Conservation (phyloP, 1,284 basidiomycete genomes). For the Pseudozyma pruni region DNA sequence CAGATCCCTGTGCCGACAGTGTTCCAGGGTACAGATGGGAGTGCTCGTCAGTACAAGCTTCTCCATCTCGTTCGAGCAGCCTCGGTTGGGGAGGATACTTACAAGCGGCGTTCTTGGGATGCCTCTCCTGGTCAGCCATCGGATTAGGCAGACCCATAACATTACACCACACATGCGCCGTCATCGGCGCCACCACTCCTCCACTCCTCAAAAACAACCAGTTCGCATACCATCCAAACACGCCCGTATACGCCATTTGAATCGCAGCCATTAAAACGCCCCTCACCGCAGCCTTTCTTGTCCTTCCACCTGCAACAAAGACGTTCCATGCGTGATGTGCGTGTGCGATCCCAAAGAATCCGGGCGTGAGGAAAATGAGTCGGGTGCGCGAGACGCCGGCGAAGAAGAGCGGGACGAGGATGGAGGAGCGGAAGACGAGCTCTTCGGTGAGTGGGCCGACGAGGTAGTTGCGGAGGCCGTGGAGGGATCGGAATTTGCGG, state of each 20-base stretch:
- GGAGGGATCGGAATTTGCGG: conserved; percentile 71
- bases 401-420: conserved; percentile 79
- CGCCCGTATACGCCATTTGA: conserved; percentile 86
- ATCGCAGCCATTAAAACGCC: conserved; percentile 73
- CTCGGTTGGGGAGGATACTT: conserved; percentile 57
- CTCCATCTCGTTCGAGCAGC: not conserved
- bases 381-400: conserved; percentile 73
- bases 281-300: conserved; percentile 73
- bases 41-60: not conserved
- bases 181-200: conserved; percentile 58
- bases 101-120: conserved; percentile 66
- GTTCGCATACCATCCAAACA: conserved; percentile 90
- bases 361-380: conserved; percentile 82
- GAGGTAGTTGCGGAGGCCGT: conserved; percentile 80
- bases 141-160: conserved; percentile 84
- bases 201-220: conserved; percentile 86
- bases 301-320: conserved; percentile 72
- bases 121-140: conserved; percentile 69
- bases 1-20: conserved; percentile 72
- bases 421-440: conserved; percentile 86
- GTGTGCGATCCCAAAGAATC: conserved; percentile 91
- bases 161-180: conserved; percentile 87
- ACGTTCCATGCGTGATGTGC: conserved; percentile 88
- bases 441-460: conserved; percentile 91
- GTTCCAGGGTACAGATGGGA: not conserved